Base-by-base conservation (phyloP, 2,329 filamentous ascomycete species). In the Colletotrichum sp. region DNA sequence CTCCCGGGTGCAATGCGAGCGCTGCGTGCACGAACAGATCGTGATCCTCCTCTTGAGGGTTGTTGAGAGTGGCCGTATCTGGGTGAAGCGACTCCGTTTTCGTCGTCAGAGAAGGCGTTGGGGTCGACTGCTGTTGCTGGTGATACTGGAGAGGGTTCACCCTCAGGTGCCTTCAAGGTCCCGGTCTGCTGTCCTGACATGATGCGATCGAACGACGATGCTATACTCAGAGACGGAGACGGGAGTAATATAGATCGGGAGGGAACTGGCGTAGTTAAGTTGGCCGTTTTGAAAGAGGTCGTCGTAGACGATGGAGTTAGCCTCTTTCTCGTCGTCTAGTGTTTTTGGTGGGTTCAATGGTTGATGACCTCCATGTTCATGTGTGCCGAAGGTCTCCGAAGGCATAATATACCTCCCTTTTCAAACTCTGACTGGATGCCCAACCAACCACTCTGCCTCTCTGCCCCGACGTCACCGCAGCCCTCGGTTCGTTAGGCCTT, bases 101-200 rank as follows among this genome's bases (percentile, higher is more conserved):
- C 75, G 55, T 76, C 76, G 74, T 70, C 76, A 15, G 68, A 76
- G 60, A 67, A 74, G 27, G 36, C 67, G 69, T 73, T 76, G 13
- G 65, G 65, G n/a, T 77, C 76, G 15, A 77, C 68, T 34, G 74
- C 76, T 61, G 76, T 76, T 68, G 76, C 74, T 74, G 76, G 74
- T 36, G 76, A 73, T 63, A 60, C 68, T 30, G 76, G 76, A 15
- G 76, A 73, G 19, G 74, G 76, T 27, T 70, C 63, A 59, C 65
- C 72, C 59, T 76, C 73, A 5, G 70, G 70, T 39, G 44, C 74
- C 32, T 75, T 75, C 44, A 75, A n/a, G 22, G 48, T 48, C 34
- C 60, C 74, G 19, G 73, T 69, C 76, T 71, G 74, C 25, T 77
- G 70, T 12, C 61, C 74, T 36, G 76, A 76, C 76, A 77, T 77